Evolutionary conservation across 352 stramenopile species (phyloP).

Genomic region (Phytophthora multivora): DNA sequence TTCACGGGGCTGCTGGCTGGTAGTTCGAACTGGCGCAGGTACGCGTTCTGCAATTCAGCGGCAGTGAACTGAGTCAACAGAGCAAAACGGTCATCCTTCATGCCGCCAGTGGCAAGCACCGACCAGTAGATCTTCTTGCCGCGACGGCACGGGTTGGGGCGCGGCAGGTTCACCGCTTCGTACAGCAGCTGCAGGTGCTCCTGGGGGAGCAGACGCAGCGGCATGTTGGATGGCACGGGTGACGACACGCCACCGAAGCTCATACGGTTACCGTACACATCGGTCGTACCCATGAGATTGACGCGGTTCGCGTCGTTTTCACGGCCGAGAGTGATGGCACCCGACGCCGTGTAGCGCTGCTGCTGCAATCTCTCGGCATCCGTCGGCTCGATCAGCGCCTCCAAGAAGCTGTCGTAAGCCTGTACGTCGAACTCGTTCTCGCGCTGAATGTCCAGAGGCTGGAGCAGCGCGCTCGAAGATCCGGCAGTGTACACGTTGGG

Average conservation of each 20-base stretch:
- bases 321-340: slow-evolving; percentile 6
- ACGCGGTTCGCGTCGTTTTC: slow-evolving; percentile 28
- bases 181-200: slow-evolving; percentile 68
- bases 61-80: slow-evolving; percentile 66
- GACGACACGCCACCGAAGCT: slow-evolving; percentile 35
- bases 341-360: slow-evolving; percentile 23
- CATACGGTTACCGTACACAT: slow-evolving; percentile 28
- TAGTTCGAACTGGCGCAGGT: slow-evolving; percentile 68
- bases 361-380: slow-evolving; percentile 36
- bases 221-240: slow-evolving; percentile 28
- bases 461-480: slow-evolving; percentile 51
- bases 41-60: slow-evolving; percentile 71
- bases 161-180: slow-evolving; percentile 72
- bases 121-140: slow-evolving; percentile 82
- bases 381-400: slow-evolving; percentile 56
- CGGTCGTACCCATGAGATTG: slow-evolving; percentile 12
- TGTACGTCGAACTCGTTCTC: slow-evolving; percentile 56
- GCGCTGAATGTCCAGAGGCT: slow-evolving; percentile 57
- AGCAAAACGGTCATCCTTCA: slow-evolving; percentile 67
- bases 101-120: slow-evolving; percentile 68
- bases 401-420: slow-evolving; percentile 61
- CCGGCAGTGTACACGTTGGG: slow-evolving; percentile 38
- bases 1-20: slow-evolving; percentile 48
- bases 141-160: slow-evolving; percentile 71
- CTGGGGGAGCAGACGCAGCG: slow-evolving; percentile 52